phyloP scores from a whole-genome alignment of 495 filamentous ascomycete species.

The Xylaria bambusicola region DNA sequence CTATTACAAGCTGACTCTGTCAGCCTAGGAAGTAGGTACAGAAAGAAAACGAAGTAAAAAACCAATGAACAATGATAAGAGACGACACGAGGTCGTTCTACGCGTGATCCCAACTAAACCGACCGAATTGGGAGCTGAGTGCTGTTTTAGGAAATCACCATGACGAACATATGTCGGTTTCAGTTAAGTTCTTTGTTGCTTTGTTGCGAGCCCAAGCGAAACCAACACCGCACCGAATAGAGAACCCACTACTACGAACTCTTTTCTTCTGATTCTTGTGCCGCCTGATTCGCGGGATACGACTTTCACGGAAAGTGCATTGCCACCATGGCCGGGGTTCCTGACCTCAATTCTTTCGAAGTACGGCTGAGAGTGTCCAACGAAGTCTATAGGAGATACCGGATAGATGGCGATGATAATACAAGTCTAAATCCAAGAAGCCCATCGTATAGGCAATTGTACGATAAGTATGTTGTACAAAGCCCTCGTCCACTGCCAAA shows the following conservation, averaged over 20 bases:
- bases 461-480: neutral
- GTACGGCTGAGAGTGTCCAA: neutral
- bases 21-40: too few species aligned
- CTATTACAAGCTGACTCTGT: too few species aligned
- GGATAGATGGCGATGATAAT: neutral
- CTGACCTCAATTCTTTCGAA: neutral
- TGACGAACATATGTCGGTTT: neutral
- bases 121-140: neutral
- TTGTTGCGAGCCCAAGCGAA: neutral
- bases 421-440: too few species aligned
- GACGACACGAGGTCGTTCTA: too few species aligned
- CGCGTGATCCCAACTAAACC: too few species aligned
- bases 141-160: constrained; percentile 3
- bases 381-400: neutral
- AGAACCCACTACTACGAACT: neutral
- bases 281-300: too few species aligned
- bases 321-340: neutral
- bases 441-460: neutral
- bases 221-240: neutral
- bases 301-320: neutral
- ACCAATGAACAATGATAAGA: too few species aligned
- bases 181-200: constrained; percentile 7
- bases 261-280: too few species aligned
- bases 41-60: too few species aligned
- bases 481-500: neutral